Base-by-base conservation (phyloP, 2,329 filamentous ascomycete species). In the Penicillium sp. region DNA sequence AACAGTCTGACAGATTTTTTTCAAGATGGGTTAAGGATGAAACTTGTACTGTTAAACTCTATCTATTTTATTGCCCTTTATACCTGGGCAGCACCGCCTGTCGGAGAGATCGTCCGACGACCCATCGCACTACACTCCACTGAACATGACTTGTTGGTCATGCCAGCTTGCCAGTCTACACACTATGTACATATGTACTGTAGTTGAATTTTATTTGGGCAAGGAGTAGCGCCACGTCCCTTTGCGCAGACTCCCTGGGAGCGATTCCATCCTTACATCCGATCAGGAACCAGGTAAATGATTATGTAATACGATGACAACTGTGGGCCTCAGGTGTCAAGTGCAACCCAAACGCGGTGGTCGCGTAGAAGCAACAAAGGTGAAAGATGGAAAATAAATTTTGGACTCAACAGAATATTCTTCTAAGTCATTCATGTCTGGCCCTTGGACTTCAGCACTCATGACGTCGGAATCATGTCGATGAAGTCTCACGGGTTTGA, bases 401-500 rank as follows among this genome's bases (percentile, higher is more conserved):
- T 25, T 6, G 9, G 9, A 43, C 49, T 21, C 27, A 25, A 23
- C 47, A 23, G 13, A 50, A n/a, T 1, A 27, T 10, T 42, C 5
- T 42, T 13, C 4, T 13, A 42, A 39, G 8, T 19, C 39, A 13
- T 21, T 9, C n/a, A 42, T 50, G 21, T n/a, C 11, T 19, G 19
- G 11, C 11, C 14, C 39, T 42, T 19, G 19, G 19, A 6, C 14
- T 13, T 27, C 21, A 29, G 21, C 13, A 39, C 65, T 55, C 50
- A 74, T 71, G 69, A 68, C 69, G 51, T 61, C 55, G 63, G 27
- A 66, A 57, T 43, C 64, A 68, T 53, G 48, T 55, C 65, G 21
- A 59, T 71, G 47, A 81, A 85, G 70, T 80, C 79, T 56, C 83
- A 81, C 61, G 84, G 81, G 55, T 72, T 85, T 31, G 77, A 83